Percentiles rank a stretch among this genome's conserved stretches.
Conservation (phyloP, 1,284 basidiomycete species). For the Bondarzewia mesenterica region DNA sequence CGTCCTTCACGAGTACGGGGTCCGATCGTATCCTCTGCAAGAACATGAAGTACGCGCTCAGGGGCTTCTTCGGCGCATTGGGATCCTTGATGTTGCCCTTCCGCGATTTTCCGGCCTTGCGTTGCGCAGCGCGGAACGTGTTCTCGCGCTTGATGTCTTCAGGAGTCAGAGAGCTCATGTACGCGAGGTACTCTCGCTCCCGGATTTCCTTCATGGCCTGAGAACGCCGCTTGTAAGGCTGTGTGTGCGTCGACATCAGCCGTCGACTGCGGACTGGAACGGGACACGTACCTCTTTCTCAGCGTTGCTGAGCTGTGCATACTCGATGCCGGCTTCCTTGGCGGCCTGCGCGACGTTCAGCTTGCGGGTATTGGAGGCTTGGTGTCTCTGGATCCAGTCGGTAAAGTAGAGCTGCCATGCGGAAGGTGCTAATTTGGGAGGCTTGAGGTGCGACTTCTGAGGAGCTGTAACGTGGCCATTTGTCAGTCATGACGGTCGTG, state of each 20-base stretch:
- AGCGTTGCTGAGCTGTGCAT: constrained; percentile 69
- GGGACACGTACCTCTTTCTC: constrained; percentile 65
- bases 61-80: constrained; percentile 93
- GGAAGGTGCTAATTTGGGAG: constrained; percentile 89
- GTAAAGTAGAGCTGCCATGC: constrained; percentile 98
- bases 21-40: constrained; percentile 80
- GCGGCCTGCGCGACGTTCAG: constrained; percentile 94
- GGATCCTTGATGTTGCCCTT: constrained; percentile 96
- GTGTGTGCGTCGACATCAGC: constrained; percentile 6
- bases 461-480: constrained; percentile 11
- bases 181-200: constrained; percentile 76
- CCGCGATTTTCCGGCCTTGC: constrained; percentile 88
- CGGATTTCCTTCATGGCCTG: constrained; percentile 78
- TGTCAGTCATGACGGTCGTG: constrained; percentile 8
- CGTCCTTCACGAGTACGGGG: constrained; percentile 60
- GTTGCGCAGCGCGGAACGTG: constrained; percentile 82
- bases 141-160: constrained; percentile 96
- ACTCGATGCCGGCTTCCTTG: constrained; percentile 90
- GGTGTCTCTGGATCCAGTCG: constrained; percentile 89
- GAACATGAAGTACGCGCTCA: constrained; percentile 94
- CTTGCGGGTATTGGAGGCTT: constrained; percentile 70
- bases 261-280: constrained; percentile 2
- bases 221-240: constrained; percentile 81
- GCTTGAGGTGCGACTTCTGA: constrained; percentile 59
- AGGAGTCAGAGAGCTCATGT: constrained; percentile 87